These are phyloP conservation scores for Cadophora sp. DNA, from an alignment of 2,329 filamentous ascomycete genomes.

Conservation along the genomic window DNA sequence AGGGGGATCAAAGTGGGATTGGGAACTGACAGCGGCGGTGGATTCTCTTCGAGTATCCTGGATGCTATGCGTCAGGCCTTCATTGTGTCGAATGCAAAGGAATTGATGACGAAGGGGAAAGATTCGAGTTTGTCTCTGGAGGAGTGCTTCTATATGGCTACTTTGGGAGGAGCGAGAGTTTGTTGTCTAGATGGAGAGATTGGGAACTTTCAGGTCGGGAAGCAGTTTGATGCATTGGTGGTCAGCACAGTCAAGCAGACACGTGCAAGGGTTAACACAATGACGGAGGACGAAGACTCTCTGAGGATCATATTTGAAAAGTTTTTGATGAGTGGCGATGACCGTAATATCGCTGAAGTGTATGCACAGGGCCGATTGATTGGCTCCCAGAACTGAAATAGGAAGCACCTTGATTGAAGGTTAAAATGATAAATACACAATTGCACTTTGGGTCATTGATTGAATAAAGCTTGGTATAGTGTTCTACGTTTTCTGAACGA, in stretches of 20 bases:
- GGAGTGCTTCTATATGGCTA: constrained; percentile 55
- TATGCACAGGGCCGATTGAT: constrained; percentile 61
- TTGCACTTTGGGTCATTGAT: too few species aligned
- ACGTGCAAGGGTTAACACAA: constrained; percentile 22
- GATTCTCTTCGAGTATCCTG: constrained; percentile 65
- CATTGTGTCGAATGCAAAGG: constrained; percentile 57
- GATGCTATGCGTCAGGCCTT: constrained; percentile 63
- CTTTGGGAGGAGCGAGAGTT: constrained; percentile 56
- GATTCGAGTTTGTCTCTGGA: constrained; percentile 30
- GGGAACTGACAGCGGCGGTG: constrained; percentile 69
- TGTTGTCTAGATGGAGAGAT: constrained; percentile 67
- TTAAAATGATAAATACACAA: too few species aligned
- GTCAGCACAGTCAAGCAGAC: constrained; percentile 68
- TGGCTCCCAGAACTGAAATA: background rate
- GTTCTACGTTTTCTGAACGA: too few species aligned
- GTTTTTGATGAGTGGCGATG: constrained; percentile 91
- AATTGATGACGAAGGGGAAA: constrained; percentile 50
- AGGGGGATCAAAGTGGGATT: constrained; percentile 69
- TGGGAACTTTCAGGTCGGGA: constrained; percentile 82
- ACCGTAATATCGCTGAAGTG: constrained; percentile 83
- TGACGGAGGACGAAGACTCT: constrained; percentile 24
- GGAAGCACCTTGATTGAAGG: background rate
- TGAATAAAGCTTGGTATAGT: too few species aligned
- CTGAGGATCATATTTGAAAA: constrained; percentile 65
- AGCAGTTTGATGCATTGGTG: constrained; percentile 89